Evolutionary conservation across 345 rosid species (phyloP), one percentile per base, ranked within the genome.

Genomic region (Acer saccharum): DNA sequence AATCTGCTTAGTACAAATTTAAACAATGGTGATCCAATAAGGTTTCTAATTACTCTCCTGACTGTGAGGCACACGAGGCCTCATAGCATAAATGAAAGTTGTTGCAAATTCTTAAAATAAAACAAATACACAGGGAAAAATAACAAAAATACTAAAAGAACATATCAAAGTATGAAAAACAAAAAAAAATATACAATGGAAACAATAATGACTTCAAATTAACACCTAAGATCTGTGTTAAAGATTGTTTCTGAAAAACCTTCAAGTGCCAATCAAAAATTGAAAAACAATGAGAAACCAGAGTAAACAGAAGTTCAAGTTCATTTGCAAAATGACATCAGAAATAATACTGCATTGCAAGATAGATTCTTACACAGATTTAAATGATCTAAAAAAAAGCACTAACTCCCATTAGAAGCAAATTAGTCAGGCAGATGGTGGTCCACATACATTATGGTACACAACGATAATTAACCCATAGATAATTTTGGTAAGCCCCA

Each of bases 1-100:
- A 81, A 82, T 73, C 68, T 72, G 81, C 74, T 76, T 70, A 32
- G n/a, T 32, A 32, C 48, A 55, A 72, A 39, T 57, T 55, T 55
- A 72, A 71, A 71, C 83, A 65, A 79, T 69, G 71, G 85, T 57
- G 7, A 77, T 39, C 79, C 72, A 62, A 81, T 48, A 63, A 72
- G 68, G 74, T 74, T 75, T 79, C 35, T 41, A 64, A 73, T 75
- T 72, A 80, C 81, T 77, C 78, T 81, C 71, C 76, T 13, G 35
- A 81, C 64, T 39, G 14, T 76, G 68, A 82, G 75, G 70, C 73
- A 63, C 71, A 68, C 39, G 43, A 44, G 18, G 11, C 44, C 77
- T 81, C 60, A 68, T 65, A 74, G 69, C 46, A 74, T 63, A 18
- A 55, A 44, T 63, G 39, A 35, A 35, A 35, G 39, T 77, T 54